These are phyloP conservation scores for Flueggea neowawraea DNA, from an alignment of 441 rosid species.

Conservation along the genomic window DNA sequence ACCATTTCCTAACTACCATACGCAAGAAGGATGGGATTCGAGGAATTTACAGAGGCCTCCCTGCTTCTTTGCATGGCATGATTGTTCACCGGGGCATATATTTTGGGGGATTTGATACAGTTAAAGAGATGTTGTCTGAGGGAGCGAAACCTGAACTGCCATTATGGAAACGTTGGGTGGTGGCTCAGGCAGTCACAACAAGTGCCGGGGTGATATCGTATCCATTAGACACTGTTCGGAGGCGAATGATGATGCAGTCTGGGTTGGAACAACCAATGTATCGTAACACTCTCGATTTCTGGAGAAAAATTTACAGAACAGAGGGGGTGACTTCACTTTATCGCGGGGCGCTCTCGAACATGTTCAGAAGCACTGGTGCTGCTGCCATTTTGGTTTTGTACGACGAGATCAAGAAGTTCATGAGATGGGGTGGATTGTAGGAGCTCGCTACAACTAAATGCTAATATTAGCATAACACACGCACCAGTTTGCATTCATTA, in stretches of 20 bases:
- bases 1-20: too few relatives aligned
- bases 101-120: slow-evolving; percentile 90
- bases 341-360: slow-evolving; percentile 81
- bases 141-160: slow-evolving; percentile 54
- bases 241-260: slow-evolving; percentile 98
- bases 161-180: slow-evolving; percentile 86
- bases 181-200: slow-evolving; percentile 92
- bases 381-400: slow-evolving; percentile 92
- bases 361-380: slow-evolving; percentile 89
- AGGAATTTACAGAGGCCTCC: too few relatives aligned
- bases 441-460: neutral
- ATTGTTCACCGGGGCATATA: slow-evolving; percentile 81
- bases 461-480: too few relatives aligned
- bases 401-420: slow-evolving; percentile 81
- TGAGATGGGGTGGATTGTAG: slow-evolving; percentile 76
- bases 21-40: too few relatives aligned
- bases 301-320: slow-evolving; percentile 69
- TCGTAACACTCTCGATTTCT: slow-evolving; percentile 63
- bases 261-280: slow-evolving; percentile 78
- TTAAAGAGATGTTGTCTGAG: slow-evolving; percentile 68
- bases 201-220: slow-evolving; percentile 85
- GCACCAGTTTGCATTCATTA: slow-evolving; percentile 18
- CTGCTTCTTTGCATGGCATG: too few relatives aligned
- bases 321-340: slow-evolving; percentile 85
- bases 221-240: slow-evolving; percentile 84